phyloP scores from a whole-genome alignment of 768 basidiomycete genomes.

The Podaxis mareebaensis region DNA sequence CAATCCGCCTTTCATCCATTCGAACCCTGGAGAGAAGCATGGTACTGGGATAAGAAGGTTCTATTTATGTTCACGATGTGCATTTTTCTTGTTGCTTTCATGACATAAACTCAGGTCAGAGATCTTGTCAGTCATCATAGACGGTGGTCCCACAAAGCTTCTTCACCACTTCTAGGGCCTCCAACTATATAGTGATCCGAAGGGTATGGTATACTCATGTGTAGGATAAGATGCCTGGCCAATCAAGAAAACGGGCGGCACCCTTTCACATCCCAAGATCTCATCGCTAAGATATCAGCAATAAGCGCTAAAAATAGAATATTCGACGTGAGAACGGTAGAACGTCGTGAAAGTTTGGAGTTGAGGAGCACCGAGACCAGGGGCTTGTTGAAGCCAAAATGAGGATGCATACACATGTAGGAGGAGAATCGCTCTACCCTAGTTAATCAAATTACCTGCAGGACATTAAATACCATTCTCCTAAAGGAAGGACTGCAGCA shows the following conservation, averaged over 20 bases:
- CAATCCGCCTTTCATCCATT: slow-evolving; percentile 17
- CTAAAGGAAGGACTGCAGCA: no score
- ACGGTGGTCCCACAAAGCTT: not conserved
- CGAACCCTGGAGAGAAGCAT: no score
- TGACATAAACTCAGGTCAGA: not conserved
- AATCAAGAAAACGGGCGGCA: not conserved
- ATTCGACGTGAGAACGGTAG: not conserved
- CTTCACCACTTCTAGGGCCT: not conserved
- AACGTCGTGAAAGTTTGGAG: not conserved
- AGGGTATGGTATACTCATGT: not conserved
- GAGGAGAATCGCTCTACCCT: no score
- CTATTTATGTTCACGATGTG: no score
- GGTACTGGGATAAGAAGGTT: no score
- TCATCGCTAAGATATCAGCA: no score
- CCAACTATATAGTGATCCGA: not conserved
- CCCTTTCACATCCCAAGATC: not conserved
- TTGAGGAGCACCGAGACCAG: not conserved
- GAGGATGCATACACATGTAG: no score
- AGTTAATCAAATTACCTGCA: no score
- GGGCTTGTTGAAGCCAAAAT: no score
- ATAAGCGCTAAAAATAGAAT: not conserved
- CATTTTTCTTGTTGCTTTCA: not conserved
- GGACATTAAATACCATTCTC: no score
- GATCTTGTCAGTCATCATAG: not conserved
- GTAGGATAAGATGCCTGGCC: not conserved